Evolutionary conservation across 345 rosid species (phyloP).

Genomic region (Eucalyptus pumila): DNA sequence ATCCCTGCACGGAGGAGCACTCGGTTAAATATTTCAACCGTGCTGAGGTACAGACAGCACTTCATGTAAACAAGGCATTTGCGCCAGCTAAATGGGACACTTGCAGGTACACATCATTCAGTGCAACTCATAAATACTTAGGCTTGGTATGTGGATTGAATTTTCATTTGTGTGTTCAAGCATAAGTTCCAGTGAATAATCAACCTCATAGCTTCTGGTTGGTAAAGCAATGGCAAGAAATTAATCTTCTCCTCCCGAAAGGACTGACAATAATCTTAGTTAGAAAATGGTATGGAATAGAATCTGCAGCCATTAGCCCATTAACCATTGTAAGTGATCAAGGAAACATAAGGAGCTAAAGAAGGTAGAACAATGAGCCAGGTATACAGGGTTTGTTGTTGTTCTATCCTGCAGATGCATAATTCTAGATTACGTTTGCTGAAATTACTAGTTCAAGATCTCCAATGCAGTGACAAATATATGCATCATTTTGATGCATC

Average conservation of each 20-base stretch:
- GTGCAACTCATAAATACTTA: background rate
- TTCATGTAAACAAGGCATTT: constrained; percentile 54
- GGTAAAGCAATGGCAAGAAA: background rate
- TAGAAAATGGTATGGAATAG: background rate
- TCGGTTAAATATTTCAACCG: constrained; percentile 67
- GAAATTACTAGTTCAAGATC: background rate
- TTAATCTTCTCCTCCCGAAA: background rate
- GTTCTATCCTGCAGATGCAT: background rate
- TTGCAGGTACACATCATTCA: constrained; percentile 47
- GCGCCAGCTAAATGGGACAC: constrained; percentile 80
- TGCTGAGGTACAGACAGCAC: constrained; percentile 73
- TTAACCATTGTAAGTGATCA: background rate
- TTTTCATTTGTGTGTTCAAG: background rate
- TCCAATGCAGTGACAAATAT: background rate
- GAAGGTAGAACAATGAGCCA: background rate
- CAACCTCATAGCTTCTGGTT: background rate
- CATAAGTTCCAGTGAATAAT: background rate
- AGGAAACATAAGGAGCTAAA: background rate
- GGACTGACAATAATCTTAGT: background rate
- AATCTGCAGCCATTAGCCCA: background rate
- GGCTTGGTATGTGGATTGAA: background rate
- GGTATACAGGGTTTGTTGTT: background rate
- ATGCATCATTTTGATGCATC: background rate
- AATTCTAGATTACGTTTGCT: background rate
- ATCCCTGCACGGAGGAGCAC: constrained; percentile 92